Percentiles rank a stretch among this genome's conserved stretches.
Evolutionary conservation across 106 monocot genomes (phyloP).

Genomic region (Dioscorea zingiberensis): DNA sequence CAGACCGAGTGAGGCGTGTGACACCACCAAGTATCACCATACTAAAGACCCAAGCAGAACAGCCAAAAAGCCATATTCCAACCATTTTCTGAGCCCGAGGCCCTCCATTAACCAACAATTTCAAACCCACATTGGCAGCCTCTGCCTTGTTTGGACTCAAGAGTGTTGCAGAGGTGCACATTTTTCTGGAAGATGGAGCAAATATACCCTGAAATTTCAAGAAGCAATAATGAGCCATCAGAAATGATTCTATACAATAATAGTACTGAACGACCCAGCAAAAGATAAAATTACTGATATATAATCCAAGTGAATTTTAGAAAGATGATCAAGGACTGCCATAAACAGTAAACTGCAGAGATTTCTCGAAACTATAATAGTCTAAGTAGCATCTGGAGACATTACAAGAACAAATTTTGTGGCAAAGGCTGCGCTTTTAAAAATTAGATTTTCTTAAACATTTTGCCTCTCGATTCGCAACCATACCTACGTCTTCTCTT

Average conservation of each 20-base stretch:
- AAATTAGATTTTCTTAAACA: background rate
- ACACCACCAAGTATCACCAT: conserved; percentile 88
- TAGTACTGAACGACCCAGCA: background rate
- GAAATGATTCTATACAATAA: no score
- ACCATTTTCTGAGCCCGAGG: conserved; percentile 72
- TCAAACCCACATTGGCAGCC: conserved; percentile 41
- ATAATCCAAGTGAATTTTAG: background rate
- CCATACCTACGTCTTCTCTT: background rate
- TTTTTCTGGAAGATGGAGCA: conserved; percentile 36
- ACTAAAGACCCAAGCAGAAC: conserved; percentile 92
- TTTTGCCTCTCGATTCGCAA: background rate
- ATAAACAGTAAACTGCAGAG: background rate
- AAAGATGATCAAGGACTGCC: background rate
- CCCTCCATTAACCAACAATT: conserved; percentile 60
- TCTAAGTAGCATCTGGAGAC: background rate
- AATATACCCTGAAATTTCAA: conserved; percentile 28
- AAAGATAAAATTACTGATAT: background rate
- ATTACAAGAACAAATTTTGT: background rate
- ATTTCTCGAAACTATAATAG: background rate
- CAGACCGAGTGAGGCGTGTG: conserved; percentile 90
- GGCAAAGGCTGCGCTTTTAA: background rate
- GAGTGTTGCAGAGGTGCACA: conserved; percentile 41
- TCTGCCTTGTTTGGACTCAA: conserved; percentile 20
- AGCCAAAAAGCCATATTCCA: conserved; percentile 90
- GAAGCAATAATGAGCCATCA: no score